Evolutionary conservation across 306 rosid genomes (phyloP).

Genomic region (Dryas drummondii): DNA sequence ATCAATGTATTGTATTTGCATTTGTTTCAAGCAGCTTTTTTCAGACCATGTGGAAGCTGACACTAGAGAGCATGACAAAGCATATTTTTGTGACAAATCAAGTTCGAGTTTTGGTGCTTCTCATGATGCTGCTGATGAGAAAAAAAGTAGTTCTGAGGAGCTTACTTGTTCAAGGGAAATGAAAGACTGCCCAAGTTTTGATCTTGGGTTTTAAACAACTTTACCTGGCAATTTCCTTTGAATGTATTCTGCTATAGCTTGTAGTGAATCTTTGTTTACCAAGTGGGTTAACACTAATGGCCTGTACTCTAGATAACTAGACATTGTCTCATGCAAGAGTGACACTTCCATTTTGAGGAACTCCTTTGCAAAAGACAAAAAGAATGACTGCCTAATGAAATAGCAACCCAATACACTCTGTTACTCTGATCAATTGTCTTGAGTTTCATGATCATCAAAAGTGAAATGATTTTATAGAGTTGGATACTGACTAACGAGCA

Average conservation of each 20-base stretch:
- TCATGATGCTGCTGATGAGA: slow-evolving; percentile 26
- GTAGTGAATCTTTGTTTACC: background rate
- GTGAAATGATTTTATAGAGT: no score
- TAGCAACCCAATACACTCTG: no score
- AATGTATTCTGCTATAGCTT: background rate
- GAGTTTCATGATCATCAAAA: no score
- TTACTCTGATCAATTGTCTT: no score
- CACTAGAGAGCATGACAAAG: slow-evolving; percentile 28
- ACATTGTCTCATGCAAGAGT: no score
- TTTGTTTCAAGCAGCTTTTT: slow-evolving; percentile 30
- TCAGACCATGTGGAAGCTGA: slow-evolving; percentile 39
- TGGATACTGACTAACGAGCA: no score
- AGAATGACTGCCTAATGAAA: no score
- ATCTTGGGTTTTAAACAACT: slow-evolving; percentile 61
- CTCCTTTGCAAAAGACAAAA: no score
- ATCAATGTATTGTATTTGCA: background rate
- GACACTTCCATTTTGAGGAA: no score
- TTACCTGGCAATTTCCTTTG: background rate
- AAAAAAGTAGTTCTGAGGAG: slow-evolving; percentile 33
- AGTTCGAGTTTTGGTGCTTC: slow-evolving; percentile 23
- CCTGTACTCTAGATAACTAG: background rate
- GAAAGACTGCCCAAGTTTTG: slow-evolving; percentile 59
- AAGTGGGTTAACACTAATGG: background rate
- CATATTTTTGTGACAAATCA: slow-evolving; percentile 24
- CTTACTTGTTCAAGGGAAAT: slow-evolving; percentile 30